Conservation (phyloP, 2,329 filamentous ascomycete species). For the Niveomyces coronatus region DNA sequence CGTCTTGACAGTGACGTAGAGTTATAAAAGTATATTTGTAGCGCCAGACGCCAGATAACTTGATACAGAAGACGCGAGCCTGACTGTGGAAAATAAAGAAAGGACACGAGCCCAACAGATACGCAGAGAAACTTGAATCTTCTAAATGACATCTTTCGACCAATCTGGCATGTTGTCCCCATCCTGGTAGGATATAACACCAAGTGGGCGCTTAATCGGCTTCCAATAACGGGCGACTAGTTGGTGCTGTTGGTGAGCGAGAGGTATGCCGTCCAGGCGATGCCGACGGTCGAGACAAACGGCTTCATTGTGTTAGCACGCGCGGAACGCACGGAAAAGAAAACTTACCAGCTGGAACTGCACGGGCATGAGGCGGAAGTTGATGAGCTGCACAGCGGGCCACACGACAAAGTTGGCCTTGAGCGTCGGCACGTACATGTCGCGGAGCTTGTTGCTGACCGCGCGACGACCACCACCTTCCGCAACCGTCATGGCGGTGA, state of each 20-base stretch:
- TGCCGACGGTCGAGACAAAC: conserved; percentile 91
- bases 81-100: not conserved
- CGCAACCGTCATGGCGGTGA: conserved; percentile 90
- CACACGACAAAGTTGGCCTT: conserved; percentile 95
- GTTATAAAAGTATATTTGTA: not conserved
- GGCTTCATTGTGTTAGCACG: conserved; percentile 44
- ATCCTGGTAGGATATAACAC: too few relatives aligned
- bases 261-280: conserved; percentile 95
- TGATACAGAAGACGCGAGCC: not conserved
- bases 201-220: too few relatives aligned
- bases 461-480: conserved; percentile 82
- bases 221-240: too few relatives aligned
- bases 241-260: conserved; percentile 84
- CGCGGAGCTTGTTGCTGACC: conserved; percentile 73
- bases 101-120: too few relatives aligned
- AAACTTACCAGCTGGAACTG: conserved; percentile 86
- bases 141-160: too few relatives aligned
- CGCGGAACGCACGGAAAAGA: conserved; percentile 8
- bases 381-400: conserved; percentile 92
- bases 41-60: not conserved
- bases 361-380: conserved; percentile 90
- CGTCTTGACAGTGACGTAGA: too few relatives aligned
- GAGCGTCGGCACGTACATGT: conserved; percentile 87
- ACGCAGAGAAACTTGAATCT: too few relatives aligned
- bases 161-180: too few relatives aligned